Evolutionary conservation across 148 eudicot species (phyloP).

Genomic region (Vaccinium darrowii): DNA sequence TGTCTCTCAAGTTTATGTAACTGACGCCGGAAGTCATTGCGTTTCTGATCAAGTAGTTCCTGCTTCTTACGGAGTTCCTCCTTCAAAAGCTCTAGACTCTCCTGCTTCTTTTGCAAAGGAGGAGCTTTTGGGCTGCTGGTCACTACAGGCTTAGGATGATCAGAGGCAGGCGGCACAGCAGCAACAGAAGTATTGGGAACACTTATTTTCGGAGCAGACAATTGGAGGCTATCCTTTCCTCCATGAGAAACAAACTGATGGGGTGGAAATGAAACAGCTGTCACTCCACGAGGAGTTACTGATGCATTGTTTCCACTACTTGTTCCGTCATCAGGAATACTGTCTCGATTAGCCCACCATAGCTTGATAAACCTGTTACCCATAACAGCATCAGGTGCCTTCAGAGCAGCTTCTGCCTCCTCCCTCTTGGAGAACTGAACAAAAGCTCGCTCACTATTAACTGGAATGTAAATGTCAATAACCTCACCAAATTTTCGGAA

Average conservation of each 20-base stretch:
- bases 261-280: constrained; percentile 37
- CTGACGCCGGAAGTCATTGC: constrained; percentile 62
- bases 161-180: constrained; percentile 28
- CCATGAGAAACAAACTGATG: constrained; percentile 28
- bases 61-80: constrained; percentile 93
- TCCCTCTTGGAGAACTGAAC: constrained; percentile 90
- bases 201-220: constrained; percentile 33
- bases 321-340: constrained; percentile 48
- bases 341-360: constrained; percentile 95
- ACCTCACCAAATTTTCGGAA: constrained; percentile 91
- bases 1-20: constrained; percentile 74
- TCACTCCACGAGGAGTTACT: constrained; percentile 27
- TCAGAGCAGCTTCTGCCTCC: constrained; percentile 87
- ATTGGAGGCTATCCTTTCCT: constrained; percentile 48
- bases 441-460: constrained; percentile 78
- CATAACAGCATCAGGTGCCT: constrained; percentile 99
- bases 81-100: constrained; percentile 66
- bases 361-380: constrained; percentile 91
- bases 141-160: constrained; percentile 42
- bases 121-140: constrained; percentile 46
- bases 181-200: constrained; percentile 32
- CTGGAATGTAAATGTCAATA: constrained; percentile 73
- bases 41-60: constrained; percentile 84
- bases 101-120: constrained; percentile 65
- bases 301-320: constrained; percentile 34